Conservation (phyloP, 2,329 filamentous ascomycete species). For the Botrytis fabae region DNA sequence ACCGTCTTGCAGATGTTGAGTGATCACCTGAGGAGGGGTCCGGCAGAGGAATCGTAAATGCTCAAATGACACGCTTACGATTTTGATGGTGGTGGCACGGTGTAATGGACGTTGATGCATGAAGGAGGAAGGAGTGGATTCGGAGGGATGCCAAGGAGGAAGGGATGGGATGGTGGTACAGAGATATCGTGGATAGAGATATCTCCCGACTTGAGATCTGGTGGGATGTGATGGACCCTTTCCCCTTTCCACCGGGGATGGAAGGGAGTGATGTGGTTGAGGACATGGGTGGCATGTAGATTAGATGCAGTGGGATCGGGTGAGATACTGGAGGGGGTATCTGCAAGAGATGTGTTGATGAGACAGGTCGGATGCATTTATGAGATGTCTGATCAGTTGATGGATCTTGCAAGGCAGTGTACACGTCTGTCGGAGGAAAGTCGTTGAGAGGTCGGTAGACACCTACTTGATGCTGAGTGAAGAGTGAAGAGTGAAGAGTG, state of each 20-base stretch:
- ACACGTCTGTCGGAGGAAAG: no score
- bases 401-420: no score
- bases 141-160: no score
- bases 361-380: no score
- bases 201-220: neutral
- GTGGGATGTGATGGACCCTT: neutral
- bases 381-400: no score
- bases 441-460: no score
- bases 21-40: constrained; percentile 3
- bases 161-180: neutral
- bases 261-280: no score
- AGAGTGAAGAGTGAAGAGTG: no score
- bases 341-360: neutral
- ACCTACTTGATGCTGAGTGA: no score
- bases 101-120: neutral
- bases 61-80: neutral
- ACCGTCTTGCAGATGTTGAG: constrained; percentile 20
- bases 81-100: neutral
- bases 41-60: neutral
- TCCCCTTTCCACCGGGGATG: neutral
- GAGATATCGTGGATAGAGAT: neutral
- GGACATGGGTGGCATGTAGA: neutral
- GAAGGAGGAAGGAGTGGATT: neutral
- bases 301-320: neutral
- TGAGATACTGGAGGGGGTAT: neutral